Evolutionary conservation across 163 green algal genomes (phyloP).

Genomic region (Chlamydomonas reinhardtii): DNA sequence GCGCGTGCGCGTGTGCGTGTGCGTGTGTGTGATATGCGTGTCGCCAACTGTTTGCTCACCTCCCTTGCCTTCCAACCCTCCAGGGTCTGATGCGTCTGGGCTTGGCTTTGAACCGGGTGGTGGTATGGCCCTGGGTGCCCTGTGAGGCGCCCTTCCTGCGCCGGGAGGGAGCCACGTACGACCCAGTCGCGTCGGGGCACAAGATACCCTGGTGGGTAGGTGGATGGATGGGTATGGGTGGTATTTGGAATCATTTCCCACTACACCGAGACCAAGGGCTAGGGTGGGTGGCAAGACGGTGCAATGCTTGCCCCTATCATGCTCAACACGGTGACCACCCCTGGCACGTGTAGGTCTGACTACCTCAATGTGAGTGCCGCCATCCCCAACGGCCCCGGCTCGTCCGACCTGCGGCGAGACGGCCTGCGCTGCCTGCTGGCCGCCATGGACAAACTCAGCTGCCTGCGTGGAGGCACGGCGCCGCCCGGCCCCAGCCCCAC

Average conservation of each 20-base stretch:
- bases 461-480: conserved; percentile 34
- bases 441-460: conserved; percentile 37
- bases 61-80: not conserved
- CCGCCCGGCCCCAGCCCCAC: not conserved
- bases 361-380: conserved; percentile 24
- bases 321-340: no score
- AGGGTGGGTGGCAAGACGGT: no score
- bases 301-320: no score
- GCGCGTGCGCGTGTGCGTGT: not conserved
- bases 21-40: not conserved
- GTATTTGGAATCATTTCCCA: no score
- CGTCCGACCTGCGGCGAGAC: not conserved
- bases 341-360: not conserved
- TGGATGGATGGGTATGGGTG: no score
- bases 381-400: conserved; percentile 15
- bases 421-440: conserved; percentile 27
- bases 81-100: conserved; percentile 35
- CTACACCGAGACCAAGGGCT: no score
- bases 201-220: conserved; percentile 17
- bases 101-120: conserved; percentile 18
- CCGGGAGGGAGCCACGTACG: not conserved
- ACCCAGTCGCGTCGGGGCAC: conserved; percentile 26
- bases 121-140: conserved; percentile 50
- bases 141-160: conserved; percentile 40
- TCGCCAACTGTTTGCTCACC: not conserved